These are phyloP conservation scores for Pseudogymnoascus sp. DNA, from an alignment of 2,329 filamentous ascomycete genomes.

Conservation along the genomic window DNA sequence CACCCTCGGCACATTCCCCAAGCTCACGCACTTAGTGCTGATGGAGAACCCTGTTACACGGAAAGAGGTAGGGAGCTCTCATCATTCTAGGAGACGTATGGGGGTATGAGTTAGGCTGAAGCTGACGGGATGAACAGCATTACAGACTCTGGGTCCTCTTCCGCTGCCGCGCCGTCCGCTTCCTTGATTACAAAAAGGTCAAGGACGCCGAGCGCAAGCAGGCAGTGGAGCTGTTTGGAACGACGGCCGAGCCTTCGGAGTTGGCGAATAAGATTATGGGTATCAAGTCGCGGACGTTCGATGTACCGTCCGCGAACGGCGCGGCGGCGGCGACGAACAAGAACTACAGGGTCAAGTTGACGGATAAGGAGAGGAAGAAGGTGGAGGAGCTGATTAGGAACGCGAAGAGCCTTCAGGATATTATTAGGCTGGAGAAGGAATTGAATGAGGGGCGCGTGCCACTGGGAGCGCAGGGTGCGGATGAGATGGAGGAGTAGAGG, in stretches of 20 bases:
- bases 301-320: slow-evolving; percentile 44
- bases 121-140: slow-evolving; percentile 47
- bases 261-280: slow-evolving; percentile 79
- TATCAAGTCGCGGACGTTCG: slow-evolving; percentile 71
- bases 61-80: slow-evolving; percentile 67
- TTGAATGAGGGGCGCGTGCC: slow-evolving; percentile 83
- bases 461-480: slow-evolving; percentile 50
- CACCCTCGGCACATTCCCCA: slow-evolving; percentile 59
- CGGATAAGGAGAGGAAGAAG: slow-evolving; percentile 77
- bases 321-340: slow-evolving; percentile 43
- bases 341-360: slow-evolving; percentile 73
- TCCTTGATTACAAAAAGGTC: slow-evolving; percentile 88
- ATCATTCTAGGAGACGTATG: neutral
- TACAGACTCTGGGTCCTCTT: slow-evolving; percentile 91
- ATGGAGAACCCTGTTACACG: slow-evolving; percentile 83
- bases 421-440: slow-evolving; percentile 83
- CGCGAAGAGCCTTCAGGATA: slow-evolving; percentile 83
- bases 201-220: slow-evolving; percentile 74
- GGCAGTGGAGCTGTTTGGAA: slow-evolving; percentile 78
- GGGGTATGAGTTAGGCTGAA: slow-evolving; percentile 1
- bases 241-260: slow-evolving; percentile 66
- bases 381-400: slow-evolving; percentile 82
- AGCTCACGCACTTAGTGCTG: slow-evolving; percentile 72
- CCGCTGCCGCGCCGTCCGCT: slow-evolving; percentile 75
- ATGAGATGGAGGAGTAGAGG: slow-evolving; percentile 55